Evolutionary conservation across 768 basidiomycete species (phyloP), one percentile per base, ranked within the genome.

Genomic region (Xerocomellus intermedius): DNA sequence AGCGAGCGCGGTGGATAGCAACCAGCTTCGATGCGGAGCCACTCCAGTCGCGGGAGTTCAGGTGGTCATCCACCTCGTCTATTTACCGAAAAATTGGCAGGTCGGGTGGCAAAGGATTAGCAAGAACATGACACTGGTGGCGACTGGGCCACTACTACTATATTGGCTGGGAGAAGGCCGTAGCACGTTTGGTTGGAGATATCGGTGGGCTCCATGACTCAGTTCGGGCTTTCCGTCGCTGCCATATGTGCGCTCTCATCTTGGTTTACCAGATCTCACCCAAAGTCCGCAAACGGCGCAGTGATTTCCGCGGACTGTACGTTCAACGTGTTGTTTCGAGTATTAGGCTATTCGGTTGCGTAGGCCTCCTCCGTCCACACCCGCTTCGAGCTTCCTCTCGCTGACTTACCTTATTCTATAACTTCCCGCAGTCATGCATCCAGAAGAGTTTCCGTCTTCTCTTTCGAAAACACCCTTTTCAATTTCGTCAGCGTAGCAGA

Each of bases 261-360:
- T 65, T 47, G 46, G 33, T 38, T 47, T 46, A 12, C 48, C 30
- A 54, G 69, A 69, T 70, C 67, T 64, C 62, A 53, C 54, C 41
- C 61, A 50, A 58, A 50, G 42, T 56, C 68, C 57, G 55, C 63
- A 68, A 58, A 61, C 48, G 54, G 59, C 32, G 36, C 50, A 49
- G 63, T 62, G 68, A 66, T 72, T 71, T 68, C 68, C 68, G 68
- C 68, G 68, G 68, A 69, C 50, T 21, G 57, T 66, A 9, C 39
- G 22, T 53, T 37, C 52, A 60, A 51, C 64, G 46, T 65, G 61
- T 70, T 57, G 48, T 42, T 69, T 57, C 61, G 58, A 63, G 55
- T 22, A 46, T 55, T 48, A 55, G 57, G 30, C 56, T 62, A 61
- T 60, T 69, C 64, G 56, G 55, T 67, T 60, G 57, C 56, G 56